Base-by-base conservation (phyloP, 2,329 filamentous ascomycete species). In the Mycosphaerella arachidis region DNA sequence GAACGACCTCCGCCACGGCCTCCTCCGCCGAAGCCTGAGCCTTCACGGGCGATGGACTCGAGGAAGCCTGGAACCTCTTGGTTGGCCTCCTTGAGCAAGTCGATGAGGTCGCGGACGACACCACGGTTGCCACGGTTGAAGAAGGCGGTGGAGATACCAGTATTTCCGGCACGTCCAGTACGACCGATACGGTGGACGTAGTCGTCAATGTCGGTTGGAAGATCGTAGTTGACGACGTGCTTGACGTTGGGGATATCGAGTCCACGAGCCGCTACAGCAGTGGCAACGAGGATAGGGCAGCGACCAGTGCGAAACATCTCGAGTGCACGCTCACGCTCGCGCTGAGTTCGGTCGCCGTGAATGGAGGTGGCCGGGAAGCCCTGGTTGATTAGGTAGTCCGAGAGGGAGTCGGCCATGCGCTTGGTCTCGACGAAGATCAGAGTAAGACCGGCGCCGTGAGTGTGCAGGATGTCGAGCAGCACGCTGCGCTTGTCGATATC, bases 101-200 rank as follows among this genome's bases (percentile, higher is more conserved):
- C 94, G 70, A 99, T 85, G 63, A 99, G 86, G 71, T 97, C 94
- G 68, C 94, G 90, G 66, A 97, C 94, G 69, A 99, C 91, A 79
- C 94, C 94, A 72, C 94, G 91, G 84, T 99, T 99, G 73, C 93
- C 93, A 74, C 94, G 93, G 86, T 99, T 99, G 88, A 99, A 97
- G 85, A 99, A 99, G 59, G 94, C 94, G 70, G 94, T 99, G 6
- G 94, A 91, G 68, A 96, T 88, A 88, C 94, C 94, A 71, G 93
- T 97, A 84, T 99, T 99, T 77, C 94, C 94, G 67, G 94, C 94
- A 91, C 94, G 94, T 75, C 94, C 94, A 67, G 94, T 99, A 93
- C 94, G 94, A 88, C 94, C 94, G 73, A 99, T 99, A 77, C 94
- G 91, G 79, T 99, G 94, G 60, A 99, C 94, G 70, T 99, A 99